Evolutionary conservation across 2,329 filamentous ascomycete species (phyloP).

Genomic region (Curvularia spicifera): DNA sequence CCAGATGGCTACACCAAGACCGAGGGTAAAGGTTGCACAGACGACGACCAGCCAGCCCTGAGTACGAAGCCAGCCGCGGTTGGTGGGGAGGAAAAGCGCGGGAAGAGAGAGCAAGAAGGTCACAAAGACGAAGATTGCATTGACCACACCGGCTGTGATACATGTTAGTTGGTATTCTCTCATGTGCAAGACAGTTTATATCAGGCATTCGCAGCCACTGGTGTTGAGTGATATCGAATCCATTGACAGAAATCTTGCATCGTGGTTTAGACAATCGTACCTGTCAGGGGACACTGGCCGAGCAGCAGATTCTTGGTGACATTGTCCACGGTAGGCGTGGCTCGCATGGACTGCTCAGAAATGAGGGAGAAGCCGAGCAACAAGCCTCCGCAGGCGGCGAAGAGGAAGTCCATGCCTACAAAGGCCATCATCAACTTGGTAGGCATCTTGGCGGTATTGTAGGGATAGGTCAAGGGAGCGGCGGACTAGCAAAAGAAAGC

Average conservation of each 20-base stretch:
- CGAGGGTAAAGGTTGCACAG: constrained; percentile 68
- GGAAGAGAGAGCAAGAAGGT: constrained; percentile 74
- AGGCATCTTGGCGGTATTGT: constrained; percentile 51
- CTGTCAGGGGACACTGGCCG: constrained; percentile 59
- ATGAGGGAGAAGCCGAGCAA: constrained; percentile 61
- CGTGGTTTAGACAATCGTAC: constrained; percentile 47
- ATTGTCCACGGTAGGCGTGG: constrained; percentile 55
- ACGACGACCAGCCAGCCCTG: constrained; percentile 71
- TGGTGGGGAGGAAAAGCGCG: constrained; percentile 70
- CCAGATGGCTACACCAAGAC: constrained; percentile 68
- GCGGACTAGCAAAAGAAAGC: constrained; percentile 5
- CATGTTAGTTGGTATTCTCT: constrained; percentile 29
- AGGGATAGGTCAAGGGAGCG: constrained; percentile 16
- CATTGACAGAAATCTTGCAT: constrained; percentile 1
- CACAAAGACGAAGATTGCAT: constrained; percentile 73
- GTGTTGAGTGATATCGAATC: constrained; percentile 29
- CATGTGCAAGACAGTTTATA: not conserved
- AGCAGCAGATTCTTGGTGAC: constrained; percentile 61
- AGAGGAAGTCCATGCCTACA: constrained; percentile 59
- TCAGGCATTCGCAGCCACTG: constrained; percentile 24
- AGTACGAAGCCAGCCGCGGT: constrained; percentile 72
- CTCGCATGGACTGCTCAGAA: constrained; percentile 53
- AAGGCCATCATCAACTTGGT: constrained; percentile 62
- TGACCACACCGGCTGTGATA: constrained; percentile 68
- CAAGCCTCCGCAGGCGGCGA: constrained; percentile 59